Evolutionary conservation across 306 rosid genomes (phyloP).

Genomic region (Dryas drummondii): DNA sequence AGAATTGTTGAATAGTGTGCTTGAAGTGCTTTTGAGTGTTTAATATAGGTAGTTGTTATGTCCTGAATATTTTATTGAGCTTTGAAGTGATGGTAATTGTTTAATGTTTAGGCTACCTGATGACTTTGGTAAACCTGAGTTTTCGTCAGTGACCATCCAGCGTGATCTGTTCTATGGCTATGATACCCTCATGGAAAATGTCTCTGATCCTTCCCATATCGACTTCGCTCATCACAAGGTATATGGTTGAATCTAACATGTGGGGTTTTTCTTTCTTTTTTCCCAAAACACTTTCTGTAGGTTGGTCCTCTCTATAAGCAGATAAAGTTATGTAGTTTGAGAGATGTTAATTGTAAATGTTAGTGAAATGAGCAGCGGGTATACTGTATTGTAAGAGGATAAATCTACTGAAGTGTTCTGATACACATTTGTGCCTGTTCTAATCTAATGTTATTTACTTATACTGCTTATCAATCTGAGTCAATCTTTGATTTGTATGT

Average conservation of each 20-base stretch:
- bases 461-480: neutral
- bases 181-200: constrained; percentile 98
- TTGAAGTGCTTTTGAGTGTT: neutral
- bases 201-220: constrained; percentile 94
- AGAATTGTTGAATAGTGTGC: constrained; percentile 2
- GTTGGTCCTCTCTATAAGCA: neutral
- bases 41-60: neutral
- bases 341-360: neutral
- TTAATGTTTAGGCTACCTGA: constrained; percentile 74
- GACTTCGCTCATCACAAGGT: constrained; percentile 99
- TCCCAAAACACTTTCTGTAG: neutral
- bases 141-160: constrained; percentile 90
- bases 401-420: neutral
- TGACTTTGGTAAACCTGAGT: constrained; percentile 77
- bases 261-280: neutral
- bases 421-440: neutral
- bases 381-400: neutral
- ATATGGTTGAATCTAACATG: neutral
- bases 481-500: neutral
- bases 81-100: constrained; percentile 7
- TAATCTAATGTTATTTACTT: neutral
- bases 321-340: neutral
- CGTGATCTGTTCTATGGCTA: constrained; percentile 98
- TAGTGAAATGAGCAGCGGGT: neutral
- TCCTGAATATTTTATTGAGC: constrained; percentile 13